Evolutionary conservation across 1,139 yeast species (phyloP), one percentile per base, ranked within the genome.

Genomic region (Candida tropicalis): DNA sequence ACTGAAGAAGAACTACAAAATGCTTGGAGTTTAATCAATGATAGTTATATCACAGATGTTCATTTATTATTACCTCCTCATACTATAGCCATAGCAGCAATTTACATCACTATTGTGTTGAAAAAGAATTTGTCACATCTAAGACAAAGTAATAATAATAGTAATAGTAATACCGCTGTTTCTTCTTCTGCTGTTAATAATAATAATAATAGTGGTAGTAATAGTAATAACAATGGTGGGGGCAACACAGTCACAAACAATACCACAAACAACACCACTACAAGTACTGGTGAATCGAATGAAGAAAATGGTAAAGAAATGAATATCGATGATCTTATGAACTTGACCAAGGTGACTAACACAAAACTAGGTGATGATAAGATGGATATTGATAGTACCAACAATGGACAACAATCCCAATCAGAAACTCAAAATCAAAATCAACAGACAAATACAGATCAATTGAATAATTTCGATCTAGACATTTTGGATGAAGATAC

Each of bases 21-120:
- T 40, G 73, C 88, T 4, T 91, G 98, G 98, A 85, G 95, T 2
- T 73, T 91, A 47, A 79, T 93, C 40, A 93, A 91, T 59, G 99
- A 93, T 59, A 81, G 93, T 51, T 91, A 87, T 62, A 83, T 89
- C 39, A 88, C 97, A 1, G 98, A 93, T 59, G 68, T 89, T 28
- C 91, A 88, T 46, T 65, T 93, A 42, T 62, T 90, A 11, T 83
- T 81, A 51, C 95, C 98, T 0, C 99, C 99, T 0, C 97, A 90
- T 63, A 79, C 90, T n/a, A 78, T 90, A 11, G 96, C 97, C 1
- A 69, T 86, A 29, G 82, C 95, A 0, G 80, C 96, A n/a, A 67
- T 91, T 12, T 88, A 86, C 60, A 70, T 87, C 45, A 82, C 91
- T 0, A 68, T 87, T 0, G 84, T 86, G 17, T 63, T 86, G 39